These are phyloP conservation scores for Lolium perenne DNA, from an alignment of 176 grass and related monocot species.

Conservation along the genomic window DNA sequence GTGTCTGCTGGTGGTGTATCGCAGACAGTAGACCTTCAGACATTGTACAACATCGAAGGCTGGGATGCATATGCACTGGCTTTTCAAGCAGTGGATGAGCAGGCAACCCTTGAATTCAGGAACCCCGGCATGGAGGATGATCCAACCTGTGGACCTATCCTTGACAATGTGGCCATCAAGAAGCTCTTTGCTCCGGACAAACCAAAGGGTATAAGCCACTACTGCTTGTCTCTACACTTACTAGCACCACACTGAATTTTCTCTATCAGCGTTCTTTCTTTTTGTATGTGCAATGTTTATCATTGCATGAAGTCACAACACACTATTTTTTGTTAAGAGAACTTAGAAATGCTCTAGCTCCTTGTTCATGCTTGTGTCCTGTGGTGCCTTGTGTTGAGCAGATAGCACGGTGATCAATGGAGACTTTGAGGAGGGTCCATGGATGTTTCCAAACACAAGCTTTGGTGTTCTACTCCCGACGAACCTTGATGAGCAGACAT, in stretches of 20 bases:
- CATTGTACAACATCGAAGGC: constrained; percentile 95
- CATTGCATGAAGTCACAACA: background rate
- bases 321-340: background rate
- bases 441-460: constrained; percentile 92
- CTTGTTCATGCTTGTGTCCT: background rate
- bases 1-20: constrained; percentile 68
- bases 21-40: constrained; percentile 84
- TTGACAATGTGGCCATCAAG: constrained; percentile 92
- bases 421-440: constrained; percentile 97
- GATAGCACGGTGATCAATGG: constrained; percentile 87
- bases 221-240: background rate
- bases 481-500: constrained; percentile 87
- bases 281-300: background rate
- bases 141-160: constrained; percentile 91
- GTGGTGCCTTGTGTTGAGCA: constrained; percentile 43
- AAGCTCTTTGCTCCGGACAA: constrained; percentile 88
- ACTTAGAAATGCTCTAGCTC: background rate
- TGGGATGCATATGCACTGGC: constrained; percentile 97
- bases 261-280: background rate
- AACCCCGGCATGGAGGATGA: constrained; percentile 99
- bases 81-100: constrained; percentile 79
- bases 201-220: constrained; percentile 55
- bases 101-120: constrained; percentile 68
- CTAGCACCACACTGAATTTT: background rate
- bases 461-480: constrained; percentile 95